These are phyloP conservation scores for Salix purpurea DNA, from an alignment of 345 rosid species.

Conservation along the genomic window DNA sequence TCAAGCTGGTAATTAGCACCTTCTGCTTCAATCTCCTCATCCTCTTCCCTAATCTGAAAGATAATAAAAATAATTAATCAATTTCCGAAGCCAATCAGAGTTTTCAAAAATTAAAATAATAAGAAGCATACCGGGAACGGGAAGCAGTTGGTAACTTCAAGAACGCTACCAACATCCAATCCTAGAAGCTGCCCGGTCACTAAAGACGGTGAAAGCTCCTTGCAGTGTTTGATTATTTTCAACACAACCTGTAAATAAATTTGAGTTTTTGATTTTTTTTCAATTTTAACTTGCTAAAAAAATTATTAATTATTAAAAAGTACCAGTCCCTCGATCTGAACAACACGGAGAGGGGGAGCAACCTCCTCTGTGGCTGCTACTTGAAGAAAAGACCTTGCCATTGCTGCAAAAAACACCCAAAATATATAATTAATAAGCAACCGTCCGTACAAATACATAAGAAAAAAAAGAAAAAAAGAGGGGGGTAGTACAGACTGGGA, in stretches of 20 bases:
- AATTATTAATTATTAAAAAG: not conserved
- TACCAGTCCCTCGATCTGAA: conserved; percentile 98
- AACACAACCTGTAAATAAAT: conserved; percentile 55
- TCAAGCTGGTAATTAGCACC: conserved; percentile 99
- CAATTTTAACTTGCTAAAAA: no score
- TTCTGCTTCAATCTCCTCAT: conserved; percentile 96
- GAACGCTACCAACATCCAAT: conserved; percentile 95
- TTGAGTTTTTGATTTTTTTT: not conserved
- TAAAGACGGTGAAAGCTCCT: conserved; percentile 88
- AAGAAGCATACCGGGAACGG: conserved; percentile 73
- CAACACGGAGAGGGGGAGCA: conserved; percentile 86
- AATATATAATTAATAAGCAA: not conserved
- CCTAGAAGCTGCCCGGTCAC: conserved; percentile 99
- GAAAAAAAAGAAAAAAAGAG: not conserved
- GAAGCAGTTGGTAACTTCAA: conserved; percentile 97
- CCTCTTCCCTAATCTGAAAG: conserved; percentile 70
- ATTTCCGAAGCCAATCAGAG: not conserved
- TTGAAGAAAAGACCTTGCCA: conserved; percentile 76
- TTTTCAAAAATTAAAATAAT: not conserved
- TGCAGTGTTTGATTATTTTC: conserved; percentile 96
- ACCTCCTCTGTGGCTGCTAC: conserved; percentile 80
- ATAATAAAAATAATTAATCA: not conserved
- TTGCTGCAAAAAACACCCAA: conserved; percentile 20
- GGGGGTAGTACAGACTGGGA: not conserved
- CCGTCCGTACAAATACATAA: not conserved